Percentiles rank a stretch among this genome's conserved stretches.
Conservation (phyloP, 306 rosid species). For the Lathyrus aphaca region DNA sequence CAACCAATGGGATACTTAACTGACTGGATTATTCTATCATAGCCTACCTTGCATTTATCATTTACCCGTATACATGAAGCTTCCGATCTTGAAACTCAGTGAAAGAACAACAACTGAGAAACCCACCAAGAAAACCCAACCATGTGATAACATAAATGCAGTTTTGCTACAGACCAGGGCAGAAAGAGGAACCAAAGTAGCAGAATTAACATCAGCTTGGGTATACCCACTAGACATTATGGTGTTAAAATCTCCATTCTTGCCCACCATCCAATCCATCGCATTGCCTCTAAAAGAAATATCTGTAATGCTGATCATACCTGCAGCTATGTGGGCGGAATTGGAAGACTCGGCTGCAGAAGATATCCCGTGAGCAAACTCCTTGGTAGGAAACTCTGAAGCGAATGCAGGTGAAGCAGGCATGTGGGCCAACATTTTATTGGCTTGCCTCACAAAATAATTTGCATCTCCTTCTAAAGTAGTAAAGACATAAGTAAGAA, state of each 20-base stretch:
- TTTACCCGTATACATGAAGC: slow-evolving; percentile 59
- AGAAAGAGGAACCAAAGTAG: slow-evolving; percentile 45
- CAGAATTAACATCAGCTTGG: slow-evolving; percentile 40
- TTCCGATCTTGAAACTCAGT: slow-evolving; percentile 68
- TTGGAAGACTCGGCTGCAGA: slow-evolving; percentile 67
- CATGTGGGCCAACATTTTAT: slow-evolving; percentile 61
- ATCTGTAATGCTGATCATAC: slow-evolving; percentile 75
- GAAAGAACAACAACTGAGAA: slow-evolving; percentile 73
- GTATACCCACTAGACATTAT: slow-evolving; percentile 48
- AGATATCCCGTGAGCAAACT: slow-evolving; percentile 50
- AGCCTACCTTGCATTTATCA: slow-evolving; percentile 23
- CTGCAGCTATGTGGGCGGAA: slow-evolving; percentile 72
- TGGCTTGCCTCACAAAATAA: slow-evolving; percentile 56
- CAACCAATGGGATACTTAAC: slow-evolving; percentile 19
- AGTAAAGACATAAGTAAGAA: neutral
- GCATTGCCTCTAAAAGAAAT: slow-evolving; percentile 52
- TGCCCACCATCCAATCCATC: slow-evolving; percentile 59
- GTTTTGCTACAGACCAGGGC: slow-evolving; percentile 59
- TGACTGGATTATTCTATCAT: slow-evolving; percentile 14
- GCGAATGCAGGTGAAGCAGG: slow-evolving; percentile 91
- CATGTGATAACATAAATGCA: slow-evolving; percentile 56
- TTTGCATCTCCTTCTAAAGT: slow-evolving; percentile 52
- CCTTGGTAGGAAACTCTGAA: slow-evolving; percentile 71
- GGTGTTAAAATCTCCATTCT: slow-evolving; percentile 60
- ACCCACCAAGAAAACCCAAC: slow-evolving; percentile 66